phyloP scores from a whole-genome alignment of 1,284 basidiomycete genomes.

The Earliella scabrosa region DNA sequence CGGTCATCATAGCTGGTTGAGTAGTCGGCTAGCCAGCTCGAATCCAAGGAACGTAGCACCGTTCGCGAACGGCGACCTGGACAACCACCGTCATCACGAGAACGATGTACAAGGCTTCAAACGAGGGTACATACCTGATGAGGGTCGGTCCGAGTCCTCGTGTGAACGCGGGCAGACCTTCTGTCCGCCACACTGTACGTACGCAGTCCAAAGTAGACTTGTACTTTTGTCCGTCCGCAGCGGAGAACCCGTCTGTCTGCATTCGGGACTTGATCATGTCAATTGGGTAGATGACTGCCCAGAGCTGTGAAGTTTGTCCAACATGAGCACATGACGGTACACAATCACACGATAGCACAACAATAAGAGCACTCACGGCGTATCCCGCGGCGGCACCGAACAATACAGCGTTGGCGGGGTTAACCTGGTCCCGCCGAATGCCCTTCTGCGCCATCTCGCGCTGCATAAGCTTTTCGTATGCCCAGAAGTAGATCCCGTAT shows the following conservation, averaged over 20 bases:
- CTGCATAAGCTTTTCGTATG: slow-evolving; percentile 93
- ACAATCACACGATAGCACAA: slow-evolving; percentile 2
- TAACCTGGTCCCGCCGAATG: slow-evolving; percentile 77
- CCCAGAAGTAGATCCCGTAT: slow-evolving; percentile 90
- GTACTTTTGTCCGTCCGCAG: slow-evolving; percentile 80
- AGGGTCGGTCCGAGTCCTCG: slow-evolving; percentile 91
- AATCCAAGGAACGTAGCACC: slow-evolving; percentile 94
- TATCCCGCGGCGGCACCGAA: slow-evolving; percentile 90
- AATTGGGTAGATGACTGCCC: slow-evolving; percentile 89
- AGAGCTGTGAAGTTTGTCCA: slow-evolving; percentile 52
- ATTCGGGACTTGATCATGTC: slow-evolving; percentile 96
- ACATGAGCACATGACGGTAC: neutral
- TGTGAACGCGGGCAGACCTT: slow-evolving; percentile 87
- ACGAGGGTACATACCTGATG: slow-evolving; percentile 65
- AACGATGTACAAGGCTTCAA: slow-evolving; percentile 15
- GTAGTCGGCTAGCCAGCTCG: slow-evolving; percentile 79
- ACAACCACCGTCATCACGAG: neutral
- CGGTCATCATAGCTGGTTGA: slow-evolving; percentile 45
- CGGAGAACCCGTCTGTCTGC: slow-evolving; percentile 90
- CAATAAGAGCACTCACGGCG: slow-evolving; percentile 61
- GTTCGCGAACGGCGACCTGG: slow-evolving; percentile 87
- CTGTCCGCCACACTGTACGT: slow-evolving; percentile 78
- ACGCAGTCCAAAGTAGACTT: slow-evolving; percentile 83
- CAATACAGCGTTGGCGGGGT: slow-evolving; percentile 74
- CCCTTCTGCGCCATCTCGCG: slow-evolving; percentile 75